Base-by-base conservation (phyloP, 768 basidiomycete genomes). In the Lyophyllum atratum region DNA sequence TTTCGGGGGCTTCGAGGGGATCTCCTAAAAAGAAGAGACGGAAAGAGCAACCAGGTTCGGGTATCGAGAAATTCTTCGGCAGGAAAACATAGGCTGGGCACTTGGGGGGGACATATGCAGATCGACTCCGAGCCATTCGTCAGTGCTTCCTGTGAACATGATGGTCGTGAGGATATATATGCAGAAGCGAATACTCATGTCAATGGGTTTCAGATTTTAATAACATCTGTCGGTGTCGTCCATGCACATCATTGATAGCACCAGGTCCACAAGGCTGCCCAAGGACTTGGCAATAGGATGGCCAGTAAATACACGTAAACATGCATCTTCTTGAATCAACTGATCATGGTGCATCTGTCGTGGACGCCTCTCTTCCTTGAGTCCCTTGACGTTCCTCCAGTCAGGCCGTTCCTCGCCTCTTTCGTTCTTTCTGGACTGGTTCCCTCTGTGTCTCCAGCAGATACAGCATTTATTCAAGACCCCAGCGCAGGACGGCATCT, bases 401-500 rank as follows among this genome's bases (percentile, higher is more conserved):
- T 61, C 54, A 55, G 48, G 42, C n/a, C 33, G 29, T 37, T 58
- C 48, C 17, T 61, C 52, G 22, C 48, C 49, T 37, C 34, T 37
- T 37, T 44, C 52, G 40, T 63, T 68, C 63, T 52, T 68, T 63
- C 61, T 56, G 61, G 65, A 62, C 66, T 51, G 65, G 64, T 58
- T 64, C 60, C 64, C 52, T 53, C 47, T n/a, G 54, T 62, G 45
- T 67, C 60, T 61, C 55, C 44, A 59, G 57, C 11, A 64, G 64
- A 67, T 58, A 63, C 54, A 49, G 39, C n/a, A 22, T 49, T 62
- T 56, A n/a, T 64, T 59, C 54, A 59, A 52, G 49, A 26, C 47
- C 56, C 31, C 37, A 70, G 73, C 76, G 79, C 80, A 71, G 79
- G 80, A 70, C 77, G 75, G 66, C 50, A 51, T 48, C 64, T 68